Conservation (phyloP, 768 basidiomycete species). For the Daedalea quercina region DNA sequence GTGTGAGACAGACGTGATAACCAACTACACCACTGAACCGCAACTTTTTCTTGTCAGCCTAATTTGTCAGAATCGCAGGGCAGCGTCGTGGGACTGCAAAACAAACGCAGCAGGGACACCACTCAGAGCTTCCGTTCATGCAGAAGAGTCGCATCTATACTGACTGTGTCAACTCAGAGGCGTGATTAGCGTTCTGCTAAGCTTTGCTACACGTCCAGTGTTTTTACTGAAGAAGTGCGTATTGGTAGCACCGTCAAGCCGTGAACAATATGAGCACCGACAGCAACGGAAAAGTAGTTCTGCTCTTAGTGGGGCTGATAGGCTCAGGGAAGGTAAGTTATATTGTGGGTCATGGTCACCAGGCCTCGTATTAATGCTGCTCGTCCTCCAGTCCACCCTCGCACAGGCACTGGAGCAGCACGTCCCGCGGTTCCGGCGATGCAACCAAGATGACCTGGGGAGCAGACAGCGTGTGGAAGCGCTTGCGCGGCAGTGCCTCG, state of each 20-base stretch:
- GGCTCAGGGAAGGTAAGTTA: slow-evolving; percentile 36
- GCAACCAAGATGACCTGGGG: slow-evolving; percentile 80
- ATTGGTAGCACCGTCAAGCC: no score
- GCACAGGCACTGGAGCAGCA: slow-evolving; percentile 59
- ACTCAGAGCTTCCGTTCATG: no score
- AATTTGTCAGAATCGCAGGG: background rate
- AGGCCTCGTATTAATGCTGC: no score
- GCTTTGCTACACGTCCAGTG: no score
- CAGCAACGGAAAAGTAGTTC: no score
- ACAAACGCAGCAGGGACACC: background rate
- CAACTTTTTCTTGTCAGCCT: background rate
- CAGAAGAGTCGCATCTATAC: no score
- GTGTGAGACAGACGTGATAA: slow-evolving; percentile 16
- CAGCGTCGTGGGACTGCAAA: background rate
- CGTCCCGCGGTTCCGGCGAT: slow-evolving; percentile 58
- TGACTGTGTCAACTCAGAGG: no score
- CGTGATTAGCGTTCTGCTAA: no score
- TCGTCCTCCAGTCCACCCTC: slow-evolving; percentile 59
- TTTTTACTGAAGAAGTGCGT: no score
- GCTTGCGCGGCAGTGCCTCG: slow-evolving; percentile 44
- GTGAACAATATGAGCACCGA: no score
- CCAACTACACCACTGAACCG: slow-evolving; percentile 17
- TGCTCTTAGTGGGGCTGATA: slow-evolving; percentile 70
- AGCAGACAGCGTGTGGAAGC: slow-evolving; percentile 58
- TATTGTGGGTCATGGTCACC: no score